Base-by-base conservation (phyloP, 1,284 basidiomycete genomes). In the Moesziomyces globuligerus region DNA sequence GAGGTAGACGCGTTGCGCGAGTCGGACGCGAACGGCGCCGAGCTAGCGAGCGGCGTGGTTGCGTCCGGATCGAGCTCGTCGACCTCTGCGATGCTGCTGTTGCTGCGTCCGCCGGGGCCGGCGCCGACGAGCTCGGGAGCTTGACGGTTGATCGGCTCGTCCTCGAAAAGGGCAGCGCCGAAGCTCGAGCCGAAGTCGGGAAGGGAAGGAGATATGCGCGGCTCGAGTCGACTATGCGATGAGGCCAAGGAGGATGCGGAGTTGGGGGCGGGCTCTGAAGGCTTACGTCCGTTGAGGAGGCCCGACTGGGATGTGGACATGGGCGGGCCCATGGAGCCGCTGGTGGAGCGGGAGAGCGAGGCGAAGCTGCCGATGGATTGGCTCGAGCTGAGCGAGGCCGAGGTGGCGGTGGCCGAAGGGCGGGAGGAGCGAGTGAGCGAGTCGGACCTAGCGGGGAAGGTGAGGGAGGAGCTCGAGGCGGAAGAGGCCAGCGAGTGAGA, bases 271-370 rank as follows among this genome's bases (percentile, higher is more conserved):
- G 53, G 13, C 21, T 41, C 48, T 25, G 32, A 25, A 8, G 54
- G 23, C 42, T 32, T 45, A 21, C 64, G 55, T 7, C 26, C 34
- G 8, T 39, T 18, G n/a, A 44, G 26, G 42, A 34, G 42, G 13
- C 53, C 44, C 4, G 64, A 62, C n/a, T 55, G 58, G 8, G 69
- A 67, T 17, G 56, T 42, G 7, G 56, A 52, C 7, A 45, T 32
- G 0, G 69, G 69, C 5, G 69, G 69, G 21, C 64, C 69, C 69
- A 72, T 72, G 45, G 51, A 41, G 2, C 68, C 53, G 32, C 53
- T 61, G 34, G 61, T 51, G 45, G 53, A 66, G 17, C 61, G 57
- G 6, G 67, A 54, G n/a, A 57, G n/a, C 42, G 57, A 60, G 10
- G 50, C 43, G 25, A 57, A 15, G 49, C 56, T 60, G 46, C 15